phyloP scores from a whole-genome alignment of 2,329 filamentous ascomycete species.

The Diaporthe batatas region DNA sequence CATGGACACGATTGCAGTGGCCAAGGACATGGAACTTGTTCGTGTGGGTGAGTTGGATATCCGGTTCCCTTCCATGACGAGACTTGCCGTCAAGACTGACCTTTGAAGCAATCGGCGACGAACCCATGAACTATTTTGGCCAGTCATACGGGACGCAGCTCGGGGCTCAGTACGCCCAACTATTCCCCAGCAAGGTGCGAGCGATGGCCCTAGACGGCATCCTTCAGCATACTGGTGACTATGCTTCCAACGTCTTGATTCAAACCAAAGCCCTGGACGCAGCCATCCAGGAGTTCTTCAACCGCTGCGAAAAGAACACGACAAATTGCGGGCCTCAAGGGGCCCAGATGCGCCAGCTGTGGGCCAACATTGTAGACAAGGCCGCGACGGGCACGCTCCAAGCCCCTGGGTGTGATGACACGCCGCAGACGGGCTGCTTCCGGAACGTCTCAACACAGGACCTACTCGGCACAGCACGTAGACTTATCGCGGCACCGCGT shows the following conservation, averaged over 20 bases:
- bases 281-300: slow-evolving; percentile 54
- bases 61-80: neutral
- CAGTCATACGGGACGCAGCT: slow-evolving; percentile 61
- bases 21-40: slow-evolving; percentile 52
- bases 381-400: slow-evolving; percentile 52
- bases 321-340: slow-evolving; percentile 50
- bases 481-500: slow-evolving; percentile 11
- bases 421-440: slow-evolving; percentile 52
- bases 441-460: slow-evolving; percentile 48
- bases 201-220: slow-evolving; percentile 60
- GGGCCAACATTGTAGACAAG: slow-evolving; percentile 47
- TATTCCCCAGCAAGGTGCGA: slow-evolving; percentile 58
- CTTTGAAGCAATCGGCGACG: slow-evolving; percentile 52
- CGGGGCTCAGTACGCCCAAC: slow-evolving; percentile 57
- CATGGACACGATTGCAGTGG: slow-evolving; percentile 56
- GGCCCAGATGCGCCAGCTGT: slow-evolving; percentile 48
- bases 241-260: slow-evolving; percentile 51
- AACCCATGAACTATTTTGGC: slow-evolving; percentile 56
- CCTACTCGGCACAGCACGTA: slow-evolving; percentile 45
- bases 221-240: slow-evolving; percentile 56
- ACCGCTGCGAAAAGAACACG: slow-evolving; percentile 50
- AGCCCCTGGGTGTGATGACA: slow-evolving; percentile 53
- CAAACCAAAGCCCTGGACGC: slow-evolving; percentile 54
- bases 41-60: slow-evolving; percentile 15
- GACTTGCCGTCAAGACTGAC: neutral